Evolutionary conservation across 306 rosid species (phyloP), one percentile per base, ranked within the genome.

Genomic region (Elaeagnus macrophylla): DNA sequence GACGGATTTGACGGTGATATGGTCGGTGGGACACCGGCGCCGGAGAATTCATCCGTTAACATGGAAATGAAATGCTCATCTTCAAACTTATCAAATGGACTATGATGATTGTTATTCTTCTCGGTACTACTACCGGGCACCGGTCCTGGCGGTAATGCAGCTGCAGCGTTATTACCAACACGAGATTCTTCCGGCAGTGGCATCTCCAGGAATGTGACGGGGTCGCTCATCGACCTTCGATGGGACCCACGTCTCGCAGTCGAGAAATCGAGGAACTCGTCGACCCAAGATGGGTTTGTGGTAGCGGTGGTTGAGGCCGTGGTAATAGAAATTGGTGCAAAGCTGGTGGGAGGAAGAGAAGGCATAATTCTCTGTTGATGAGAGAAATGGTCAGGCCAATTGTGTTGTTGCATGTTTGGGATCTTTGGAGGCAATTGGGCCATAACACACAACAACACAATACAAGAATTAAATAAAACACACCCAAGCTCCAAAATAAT

Each of bases 381-480:
- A 10, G 58, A 6, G 81, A 52, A 2, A 74, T 77, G 6, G 17
- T 77, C 99, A 13, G 84, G 72, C 99, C 96, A 91, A 68, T 68
- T 77, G 18, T 80, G 73, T 17, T 82, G 14, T 57, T 74, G 38
- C 75, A 82, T 66, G 73, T 71, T 87, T 41, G 99, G 99, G 69
- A 84, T 70, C 72, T 91, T 91, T 0, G 99, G 99, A 46, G 99
- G 99, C 35, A 91, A 80, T 51, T 91, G 96, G 14, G 96, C 96
- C 99, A 91, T 89, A 17, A 13, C 49, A 14, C 48, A 44, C 49
- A 45, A 14, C 8, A 12, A 12, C 15, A 6, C 15, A 9, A 25
- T 45, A 13, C 49, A 1, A 12, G 12, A 17, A 13, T 12, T 12
- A 12, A 45, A 2, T 12, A 45, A 13, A 45, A 6, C 17, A 13